Evolutionary conservation across 108 stramenopile species (phyloP).

Genomic region (Stephanodiscus triporus): DNA sequence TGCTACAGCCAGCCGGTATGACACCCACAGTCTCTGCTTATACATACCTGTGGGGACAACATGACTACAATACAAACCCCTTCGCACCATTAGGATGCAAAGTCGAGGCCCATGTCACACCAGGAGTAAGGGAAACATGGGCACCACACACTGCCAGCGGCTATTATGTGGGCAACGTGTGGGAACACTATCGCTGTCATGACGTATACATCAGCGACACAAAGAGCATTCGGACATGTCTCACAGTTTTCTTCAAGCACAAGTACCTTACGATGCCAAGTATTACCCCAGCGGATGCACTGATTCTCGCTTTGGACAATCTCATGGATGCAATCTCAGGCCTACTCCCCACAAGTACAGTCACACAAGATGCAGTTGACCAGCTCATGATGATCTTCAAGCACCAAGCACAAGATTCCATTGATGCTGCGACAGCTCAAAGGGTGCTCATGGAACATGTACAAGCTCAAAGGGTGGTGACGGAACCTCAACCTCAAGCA

Average conservation of each 20-base stretch:
- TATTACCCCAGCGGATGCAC: conserved; percentile 9
- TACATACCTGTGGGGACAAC: conserved; percentile 13
- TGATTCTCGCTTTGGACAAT: conserved; percentile 3
- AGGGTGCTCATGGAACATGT: neutral
- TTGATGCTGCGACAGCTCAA: neutral
- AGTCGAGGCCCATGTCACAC: neutral
- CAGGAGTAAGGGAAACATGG: neutral
- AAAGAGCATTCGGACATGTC: too few relatives aligned
- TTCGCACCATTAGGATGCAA: conserved; percentile 21
- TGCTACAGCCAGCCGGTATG: neutral
- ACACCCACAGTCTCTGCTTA: conserved; percentile 11
- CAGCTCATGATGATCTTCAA: conserved; percentile 4
- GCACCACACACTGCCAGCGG: conserved; percentile 5
- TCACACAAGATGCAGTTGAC: neutral
- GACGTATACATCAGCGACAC: too few relatives aligned
- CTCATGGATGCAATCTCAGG: neutral
- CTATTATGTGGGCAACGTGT: neutral
- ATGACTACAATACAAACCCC: conserved; percentile 9
- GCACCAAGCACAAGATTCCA: neutral
- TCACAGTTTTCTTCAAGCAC: too few relatives aligned
- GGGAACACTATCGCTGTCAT: conserved; percentile 9
- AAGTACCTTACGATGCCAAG: conserved; percentile 5
- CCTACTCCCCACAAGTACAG: neutral
- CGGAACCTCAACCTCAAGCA: too few relatives aligned
- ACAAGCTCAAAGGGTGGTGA: neutral